These are phyloP conservation scores for Lanmaoa rubissima DNA, from an alignment of 768 basidiomycete species.

Conservation along the genomic window DNA sequence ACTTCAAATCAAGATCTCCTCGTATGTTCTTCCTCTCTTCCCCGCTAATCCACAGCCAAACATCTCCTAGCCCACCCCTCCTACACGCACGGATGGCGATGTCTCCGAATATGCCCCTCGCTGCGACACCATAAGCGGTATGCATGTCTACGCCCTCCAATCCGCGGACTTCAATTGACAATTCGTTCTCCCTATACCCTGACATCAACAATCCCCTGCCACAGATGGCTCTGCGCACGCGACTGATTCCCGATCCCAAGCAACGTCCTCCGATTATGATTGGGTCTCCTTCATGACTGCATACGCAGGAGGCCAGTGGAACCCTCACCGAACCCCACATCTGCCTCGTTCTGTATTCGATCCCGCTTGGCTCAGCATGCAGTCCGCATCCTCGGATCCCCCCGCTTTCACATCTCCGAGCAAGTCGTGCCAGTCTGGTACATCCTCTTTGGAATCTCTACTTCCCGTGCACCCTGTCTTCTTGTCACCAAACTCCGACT, in stretches of 20 bases:
- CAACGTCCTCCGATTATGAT: slow-evolving; percentile 42
- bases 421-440: slow-evolving; percentile 8
- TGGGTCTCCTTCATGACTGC: slow-evolving; percentile 79
- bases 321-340: slow-evolving; percentile 67
- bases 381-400: slow-evolving; percentile 7
- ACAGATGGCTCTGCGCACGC: slow-evolving; percentile 13
- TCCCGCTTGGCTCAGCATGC: slow-evolving; percentile 17
- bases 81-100: slow-evolving; percentile 7
- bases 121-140: slow-evolving; percentile 24
- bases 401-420: background rate
- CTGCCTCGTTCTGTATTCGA: slow-evolving; percentile 43
- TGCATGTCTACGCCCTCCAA: slow-evolving; percentile 1
- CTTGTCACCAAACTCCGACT: slow-evolving; percentile 11
- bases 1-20: slow-evolving; percentile 3
- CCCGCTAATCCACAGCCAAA: background rate
- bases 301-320: slow-evolving; percentile 78
- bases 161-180: slow-evolving; percentile 4
- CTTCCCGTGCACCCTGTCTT: slow-evolving; percentile 7
- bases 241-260: slow-evolving; percentile 19
- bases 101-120: slow-evolving; percentile 9
- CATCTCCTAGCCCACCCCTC: slow-evolving; percentile 2
- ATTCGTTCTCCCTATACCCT: slow-evolving; percentile 21
- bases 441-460: slow-evolving; percentile 12
- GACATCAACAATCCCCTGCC: background rate
- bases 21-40: slow-evolving; percentile 5